Conservation (phyloP, 495 filamentous ascomycete species). For the Lasiosphaeria miniovina region DNA sequence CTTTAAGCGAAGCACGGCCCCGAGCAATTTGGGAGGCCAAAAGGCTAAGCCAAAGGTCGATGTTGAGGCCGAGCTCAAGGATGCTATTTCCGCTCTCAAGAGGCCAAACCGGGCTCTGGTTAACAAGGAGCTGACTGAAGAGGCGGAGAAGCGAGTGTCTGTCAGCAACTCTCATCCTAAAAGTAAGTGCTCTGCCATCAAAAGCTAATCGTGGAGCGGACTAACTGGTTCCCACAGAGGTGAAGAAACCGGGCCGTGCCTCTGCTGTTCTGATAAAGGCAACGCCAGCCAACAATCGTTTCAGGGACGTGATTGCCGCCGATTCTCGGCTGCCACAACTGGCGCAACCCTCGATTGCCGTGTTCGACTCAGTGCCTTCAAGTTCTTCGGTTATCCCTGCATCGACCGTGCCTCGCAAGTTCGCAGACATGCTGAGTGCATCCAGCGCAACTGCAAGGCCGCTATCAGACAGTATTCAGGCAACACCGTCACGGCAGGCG, state of each 20-base stretch:
- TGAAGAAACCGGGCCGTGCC: slow-evolving; percentile 63
- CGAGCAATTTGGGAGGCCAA: slow-evolving; percentile 41
- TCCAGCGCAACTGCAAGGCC: slow-evolving; percentile 1
- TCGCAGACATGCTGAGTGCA: slow-evolving; percentile 21
- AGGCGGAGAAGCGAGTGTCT: slow-evolving; percentile 58
- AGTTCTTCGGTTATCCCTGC: slow-evolving; percentile 33
- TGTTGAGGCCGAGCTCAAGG: slow-evolving; percentile 75
- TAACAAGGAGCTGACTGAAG: slow-evolving; percentile 67
- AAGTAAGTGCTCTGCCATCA: slow-evolving; percentile 28
- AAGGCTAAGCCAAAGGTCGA: slow-evolving; percentile 72
- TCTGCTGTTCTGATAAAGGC: slow-evolving; percentile 70
- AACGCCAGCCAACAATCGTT: slow-evolving; percentile 63
- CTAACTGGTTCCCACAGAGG: slow-evolving; percentile 44
- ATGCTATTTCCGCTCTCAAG: slow-evolving; percentile 77
- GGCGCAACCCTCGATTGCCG: slow-evolving; percentile 12
- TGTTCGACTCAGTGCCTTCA: slow-evolving; percentile 22
- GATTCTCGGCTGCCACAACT: slow-evolving; percentile 13
- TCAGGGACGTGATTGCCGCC: slow-evolving; percentile 41
- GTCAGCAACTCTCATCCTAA: slow-evolving; percentile 36
- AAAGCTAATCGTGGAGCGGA: background rate
- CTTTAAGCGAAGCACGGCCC: slow-evolving; percentile 24
- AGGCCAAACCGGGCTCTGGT: slow-evolving; percentile 84
- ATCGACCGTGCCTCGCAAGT: slow-evolving; percentile 39
- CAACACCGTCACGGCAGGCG: slow-evolving; percentile 29
- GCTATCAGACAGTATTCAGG: slow-evolving; percentile 19